phyloP scores from a whole-genome alignment of 2,329 filamentous ascomycete species.

The Chaetomium globosum region DNA sequence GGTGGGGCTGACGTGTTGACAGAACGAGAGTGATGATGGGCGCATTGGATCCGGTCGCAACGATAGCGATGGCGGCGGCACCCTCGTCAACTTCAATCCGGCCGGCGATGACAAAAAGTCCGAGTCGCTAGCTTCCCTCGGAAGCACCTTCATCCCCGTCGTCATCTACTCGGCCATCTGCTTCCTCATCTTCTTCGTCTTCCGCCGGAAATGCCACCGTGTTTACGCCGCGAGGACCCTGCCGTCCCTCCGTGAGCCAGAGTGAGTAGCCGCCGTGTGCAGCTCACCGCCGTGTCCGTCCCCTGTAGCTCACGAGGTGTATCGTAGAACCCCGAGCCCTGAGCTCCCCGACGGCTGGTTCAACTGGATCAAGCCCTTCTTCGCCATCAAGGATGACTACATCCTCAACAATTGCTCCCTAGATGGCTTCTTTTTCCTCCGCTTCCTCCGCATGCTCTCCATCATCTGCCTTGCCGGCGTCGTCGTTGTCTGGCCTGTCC shows the following conservation, averaged over 20 bases:
- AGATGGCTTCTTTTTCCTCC: conserved; percentile 85
- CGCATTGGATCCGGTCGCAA: conserved; percentile 39
- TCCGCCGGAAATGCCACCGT: conserved; percentile 52
- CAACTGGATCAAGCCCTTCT: conserved; percentile 65
- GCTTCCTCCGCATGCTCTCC: conserved; percentile 76
- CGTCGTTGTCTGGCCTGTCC: conserved; percentile 79
- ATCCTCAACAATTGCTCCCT: conserved; percentile 84
- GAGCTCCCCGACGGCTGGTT: conserved; percentile 59
- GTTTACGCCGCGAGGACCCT: conserved; percentile 61
- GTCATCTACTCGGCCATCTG: conserved; percentile 53
- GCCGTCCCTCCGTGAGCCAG: conserved; percentile 51
- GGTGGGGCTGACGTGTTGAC: conserved; percentile 1
- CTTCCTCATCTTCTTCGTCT: conserved; percentile 54
- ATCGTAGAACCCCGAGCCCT: conserved; percentile 57
- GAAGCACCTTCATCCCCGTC: conserved; percentile 59
- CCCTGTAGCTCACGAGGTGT: conserved; percentile 7
- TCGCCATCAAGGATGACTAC: conserved; percentile 70
- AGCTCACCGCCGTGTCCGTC: background rate
- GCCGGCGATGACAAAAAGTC: conserved; percentile 37
- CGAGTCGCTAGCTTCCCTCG: conserved; percentile 47
- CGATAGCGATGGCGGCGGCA: conserved; percentile 46
- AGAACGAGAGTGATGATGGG: conserved; percentile 36
- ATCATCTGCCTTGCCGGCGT: conserved; percentile 80
- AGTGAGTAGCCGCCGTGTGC: conserved; percentile 53
- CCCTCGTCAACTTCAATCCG: conserved; percentile 42